A percentile compares a stretch with the other conserved stretches of the same genome.
Conservation (phyloP, 345 rosid genomes). For the Brassica nigra region DNA sequence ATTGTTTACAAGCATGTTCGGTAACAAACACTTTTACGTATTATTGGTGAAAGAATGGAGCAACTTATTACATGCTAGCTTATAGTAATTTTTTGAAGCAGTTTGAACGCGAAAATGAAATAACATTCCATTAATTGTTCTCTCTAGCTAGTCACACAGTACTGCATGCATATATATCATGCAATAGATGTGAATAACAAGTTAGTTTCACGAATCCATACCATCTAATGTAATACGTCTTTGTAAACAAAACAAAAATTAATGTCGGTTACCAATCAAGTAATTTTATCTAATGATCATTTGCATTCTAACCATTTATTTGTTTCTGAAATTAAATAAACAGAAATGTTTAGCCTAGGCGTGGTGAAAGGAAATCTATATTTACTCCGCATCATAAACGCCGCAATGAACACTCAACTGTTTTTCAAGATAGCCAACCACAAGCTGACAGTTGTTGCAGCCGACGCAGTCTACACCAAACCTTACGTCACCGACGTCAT, state of each 20-base stretch:
- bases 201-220: background rate
- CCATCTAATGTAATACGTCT: background rate
- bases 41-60: background rate
- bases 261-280: background rate
- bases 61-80: background rate
- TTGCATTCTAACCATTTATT: background rate
- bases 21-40: background rate
- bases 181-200: background rate
- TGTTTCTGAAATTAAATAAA: background rate
- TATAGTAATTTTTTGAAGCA: background rate
- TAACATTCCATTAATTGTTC: no score
- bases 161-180: no score
- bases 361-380: conserved; percentile 71
- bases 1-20: background rate
- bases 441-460: conserved; percentile 69
- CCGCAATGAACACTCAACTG: conserved; percentile 78
- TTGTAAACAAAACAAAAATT: background rate
- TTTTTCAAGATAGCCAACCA: conserved; percentile 91
- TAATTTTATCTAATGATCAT: background rate
- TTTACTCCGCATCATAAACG: conserved; percentile 79
- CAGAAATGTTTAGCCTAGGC: conserved; percentile 54
- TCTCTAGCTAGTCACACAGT: background rate
- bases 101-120: no score
- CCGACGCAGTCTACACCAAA: conserved; percentile 66
- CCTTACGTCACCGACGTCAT: conserved; percentile 73